Conservation (phyloP, 495 filamentous ascomycete species). For the Podospora australis region DNA sequence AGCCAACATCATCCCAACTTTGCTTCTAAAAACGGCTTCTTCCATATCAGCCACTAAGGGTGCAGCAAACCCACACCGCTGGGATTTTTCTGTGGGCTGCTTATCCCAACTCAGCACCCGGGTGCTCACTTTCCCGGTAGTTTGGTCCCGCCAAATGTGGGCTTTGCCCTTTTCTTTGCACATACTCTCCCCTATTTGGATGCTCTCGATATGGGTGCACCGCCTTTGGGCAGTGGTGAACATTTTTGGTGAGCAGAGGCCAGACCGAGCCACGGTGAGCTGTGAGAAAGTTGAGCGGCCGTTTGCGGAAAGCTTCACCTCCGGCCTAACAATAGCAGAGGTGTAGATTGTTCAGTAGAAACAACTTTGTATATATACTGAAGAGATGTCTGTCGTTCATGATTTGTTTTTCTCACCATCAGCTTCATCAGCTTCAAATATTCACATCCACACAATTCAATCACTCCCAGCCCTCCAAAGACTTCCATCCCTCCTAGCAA, state of each 20-base stretch:
- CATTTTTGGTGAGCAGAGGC: background rate
- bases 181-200: too few species aligned
- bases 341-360: background rate
- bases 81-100: too few species aligned
- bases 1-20: too few species aligned
- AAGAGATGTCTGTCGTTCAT: background rate
- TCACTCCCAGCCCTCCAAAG: background rate
- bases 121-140: background rate
- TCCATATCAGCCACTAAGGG: too few species aligned
- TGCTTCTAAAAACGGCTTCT: too few species aligned
- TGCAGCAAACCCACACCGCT: too few species aligned
- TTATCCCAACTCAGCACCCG: too few species aligned
- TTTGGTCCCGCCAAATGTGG: background rate
- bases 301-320: background rate
- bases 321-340: background rate
- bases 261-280: background rate
- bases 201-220: too few species aligned
- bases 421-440: conserved; percentile 4
- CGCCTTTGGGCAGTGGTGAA: background rate
- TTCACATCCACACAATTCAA: conserved; percentile 1
- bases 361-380: background rate
- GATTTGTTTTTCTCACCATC: background rate
- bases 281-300: background rate
- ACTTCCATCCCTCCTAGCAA: background rate
- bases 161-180: too few species aligned